Evolutionary conservation across 768 basidiomycete species (phyloP), one percentile per base, ranked within the genome.

Genomic region (Agrocybe pediades): DNA sequence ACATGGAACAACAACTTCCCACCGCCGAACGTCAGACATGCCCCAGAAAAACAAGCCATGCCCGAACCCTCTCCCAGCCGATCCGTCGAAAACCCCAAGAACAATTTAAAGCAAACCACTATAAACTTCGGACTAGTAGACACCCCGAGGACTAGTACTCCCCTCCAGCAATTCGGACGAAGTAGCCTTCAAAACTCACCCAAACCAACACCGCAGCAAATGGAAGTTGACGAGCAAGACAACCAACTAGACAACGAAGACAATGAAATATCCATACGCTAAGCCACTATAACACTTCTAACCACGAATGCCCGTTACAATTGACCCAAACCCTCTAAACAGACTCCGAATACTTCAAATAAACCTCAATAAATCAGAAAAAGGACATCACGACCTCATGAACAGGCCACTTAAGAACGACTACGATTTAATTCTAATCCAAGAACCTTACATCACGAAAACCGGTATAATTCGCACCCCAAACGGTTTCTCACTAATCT

Each of bases 321-420:
- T 36, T 15, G 13, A 36, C 3, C 33, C 13, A 5, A 3, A 36
- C 13, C 33, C 33, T 15, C 33, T 36, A 5, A 17, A 39, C n/a
- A 30, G 51, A 4, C 21, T 63, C 3, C 3, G n/a, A 2, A 20
- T 45, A 16, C 43, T 58, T 0, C 55, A 56, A 30, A 30, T 56
- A 0, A 59, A 62, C 39, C 3, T 59, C 1, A 62, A 59, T 48
- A 56, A 57, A 46, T 59, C 58, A 0, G 11, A 41, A 29, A 39
- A 24, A 3, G 59, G 41, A 2, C 55, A 56, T 9, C 33, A 54
- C 9, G 61, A 60, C 20, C 24, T 58, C 7, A 23, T 55, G 1
- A 57, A 60, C 27, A 20, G 44, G 2, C 6, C 15, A 6, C 40
- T 50, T 15, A 11, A 23, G 8, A 25, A 8, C 13, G 36, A 58